phyloP scores from a whole-genome alignment of 2,329 filamentous ascomycete genomes.

The Talaromyces sp. region DNA sequence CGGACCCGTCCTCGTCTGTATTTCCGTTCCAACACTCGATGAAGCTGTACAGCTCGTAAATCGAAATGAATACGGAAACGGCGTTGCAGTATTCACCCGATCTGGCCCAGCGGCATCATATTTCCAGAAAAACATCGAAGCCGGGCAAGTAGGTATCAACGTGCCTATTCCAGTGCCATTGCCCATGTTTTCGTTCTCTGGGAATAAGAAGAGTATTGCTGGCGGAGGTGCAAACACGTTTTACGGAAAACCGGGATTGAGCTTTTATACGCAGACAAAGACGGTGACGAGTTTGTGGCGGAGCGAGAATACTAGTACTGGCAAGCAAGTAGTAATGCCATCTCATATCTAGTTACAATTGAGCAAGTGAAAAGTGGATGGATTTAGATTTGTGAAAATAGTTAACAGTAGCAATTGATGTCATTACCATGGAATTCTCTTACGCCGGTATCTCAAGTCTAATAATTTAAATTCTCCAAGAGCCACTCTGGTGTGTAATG shows the following conservation, averaged over 20 bases:
- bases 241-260: conserved; percentile 68
- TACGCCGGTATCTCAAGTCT: too few species aligned
- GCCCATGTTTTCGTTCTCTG: conserved; percentile 47
- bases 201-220: conserved; percentile 85
- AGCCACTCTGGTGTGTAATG: too few species aligned
- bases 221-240: conserved; percentile 91
- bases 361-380: background rate
- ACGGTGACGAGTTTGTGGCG: conserved; percentile 92
- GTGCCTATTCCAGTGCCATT: conserved; percentile 57
- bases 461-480: too few species aligned
- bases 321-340: conserved; percentile 80
- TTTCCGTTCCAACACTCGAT: conserved; percentile 27
- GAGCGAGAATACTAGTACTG: conserved; percentile 77
- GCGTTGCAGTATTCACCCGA: conserved; percentile 60
- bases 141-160: conserved; percentile 63
- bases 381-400: background rate
- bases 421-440: too few species aligned
- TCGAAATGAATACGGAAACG: conserved; percentile 62
- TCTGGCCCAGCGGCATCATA: conserved; percentile 56
- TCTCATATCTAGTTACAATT: background rate
- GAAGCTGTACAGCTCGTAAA: conserved; percentile 50
- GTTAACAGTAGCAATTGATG: background rate
- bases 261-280: conserved; percentile 93
- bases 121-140: conserved; percentile 62
- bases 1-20: conserved; percentile 30